Conservation (phyloP, 805 yeast genomes). For the Ogataea methanolica region DNA sequence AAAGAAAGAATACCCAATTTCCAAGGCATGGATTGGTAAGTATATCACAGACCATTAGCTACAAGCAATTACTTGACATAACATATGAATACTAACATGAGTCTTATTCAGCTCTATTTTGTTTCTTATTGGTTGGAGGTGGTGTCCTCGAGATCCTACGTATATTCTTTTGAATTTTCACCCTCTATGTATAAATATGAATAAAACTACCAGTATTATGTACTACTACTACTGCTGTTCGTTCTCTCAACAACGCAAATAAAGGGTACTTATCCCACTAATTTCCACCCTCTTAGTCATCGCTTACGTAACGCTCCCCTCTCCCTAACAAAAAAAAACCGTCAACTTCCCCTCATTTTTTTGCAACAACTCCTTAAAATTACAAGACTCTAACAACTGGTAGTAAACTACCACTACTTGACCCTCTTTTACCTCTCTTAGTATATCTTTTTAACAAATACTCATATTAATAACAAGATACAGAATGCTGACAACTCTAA, state of each 20-base stretch:
- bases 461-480: too few relatives aligned
- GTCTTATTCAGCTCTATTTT: slow-evolving; percentile 28
- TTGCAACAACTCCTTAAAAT: not conserved
- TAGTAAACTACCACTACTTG: too few relatives aligned
- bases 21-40: slow-evolving; percentile 63
- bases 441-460: too few relatives aligned
- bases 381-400: not conserved
- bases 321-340: not conserved
- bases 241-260: too few relatives aligned
- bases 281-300: too few relatives aligned
- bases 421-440: too few relatives aligned
- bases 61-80: not conserved
- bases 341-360: not conserved
- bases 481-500: too few relatives aligned
- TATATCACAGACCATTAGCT: slow-evolving; percentile 8
- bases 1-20: slow-evolving; percentile 45
- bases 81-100: not conserved
- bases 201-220: too few relatives aligned
- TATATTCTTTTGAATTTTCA: slow-evolving; percentile 37
- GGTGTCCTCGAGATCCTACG: slow-evolving; percentile 68
- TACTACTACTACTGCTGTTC: too few relatives aligned
- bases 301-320: too few relatives aligned
- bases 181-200: not conserved
- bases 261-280: too few relatives aligned
- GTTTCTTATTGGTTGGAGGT: slow-evolving; percentile 76